Conservation (phyloP, 768 basidiomycete species). For the Tylopilus balloui region DNA sequence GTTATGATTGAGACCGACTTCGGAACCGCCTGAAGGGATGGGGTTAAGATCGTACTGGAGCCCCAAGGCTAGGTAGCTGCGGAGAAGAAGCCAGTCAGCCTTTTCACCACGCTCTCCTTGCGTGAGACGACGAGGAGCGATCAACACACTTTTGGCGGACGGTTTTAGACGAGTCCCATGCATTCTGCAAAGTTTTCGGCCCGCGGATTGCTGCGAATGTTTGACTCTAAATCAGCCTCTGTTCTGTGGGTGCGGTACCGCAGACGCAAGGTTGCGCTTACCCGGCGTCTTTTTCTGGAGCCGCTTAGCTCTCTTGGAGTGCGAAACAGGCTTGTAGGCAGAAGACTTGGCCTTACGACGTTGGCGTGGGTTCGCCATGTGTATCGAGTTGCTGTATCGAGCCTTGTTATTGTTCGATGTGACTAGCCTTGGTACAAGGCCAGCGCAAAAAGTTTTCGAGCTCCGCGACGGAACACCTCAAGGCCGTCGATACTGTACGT, state of each 20-base stretch:
- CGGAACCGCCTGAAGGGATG: constrained; percentile 62
- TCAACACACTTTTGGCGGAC: constrained; percentile 85
- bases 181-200: constrained; percentile 73
- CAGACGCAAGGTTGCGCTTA: constrained; percentile 31
- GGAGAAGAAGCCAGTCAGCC: not conserved
- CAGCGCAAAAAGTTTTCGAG: constrained; percentile 1
- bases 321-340: constrained; percentile 66
- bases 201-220: constrained; percentile 63
- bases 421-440: too few relatives aligned
- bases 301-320: constrained; percentile 69
- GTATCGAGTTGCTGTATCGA: not conserved
- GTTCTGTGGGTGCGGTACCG: not conserved
- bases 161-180: constrained; percentile 86
- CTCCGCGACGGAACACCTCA: constrained; percentile 6
- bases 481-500: not conserved
- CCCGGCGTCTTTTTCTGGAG: constrained; percentile 76
- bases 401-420: not conserved
- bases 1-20: constrained; percentile 32
- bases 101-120: not conserved
- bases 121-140: not conserved
- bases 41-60: constrained; percentile 66
- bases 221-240: constrained; percentile 7
- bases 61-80: constrained; percentile 76
- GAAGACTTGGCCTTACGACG: constrained; percentile 80
- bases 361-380: constrained; percentile 90